Base-by-base conservation (phyloP, 2,329 filamentous ascomycete species). In the Botrytis pseudocinerea region DNA sequence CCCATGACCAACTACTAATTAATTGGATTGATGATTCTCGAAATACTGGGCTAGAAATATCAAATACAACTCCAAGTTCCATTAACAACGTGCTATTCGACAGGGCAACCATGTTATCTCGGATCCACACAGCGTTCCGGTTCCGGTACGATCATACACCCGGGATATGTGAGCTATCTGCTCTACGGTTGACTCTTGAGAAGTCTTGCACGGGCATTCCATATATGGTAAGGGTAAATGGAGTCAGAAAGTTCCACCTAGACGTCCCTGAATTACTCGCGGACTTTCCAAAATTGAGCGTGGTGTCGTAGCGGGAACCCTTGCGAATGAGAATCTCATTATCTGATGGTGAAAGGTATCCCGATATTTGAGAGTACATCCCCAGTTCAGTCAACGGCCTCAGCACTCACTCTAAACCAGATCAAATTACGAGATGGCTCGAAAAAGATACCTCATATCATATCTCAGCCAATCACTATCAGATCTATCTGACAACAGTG, bases 61-160 rank as follows among this genome's bases (percentile, higher is more conserved):
- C 38, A 32, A n/a, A 66, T 40, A 22, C 48, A 66, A 57, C 28
- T 51, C 28, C 61, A 32, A 66, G 69, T 38, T 51, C 62, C 42
- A 28, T 59, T 66, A 2, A 20, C 28, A 59, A 71, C 38, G 22
- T 66, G 28, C 61, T 28, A 59, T 66, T 66, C n/a, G 61, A 38
- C 70, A 66, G 61, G 61, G 70, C 40, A 44, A 40, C 46, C 48
- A 71, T 66, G 48, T 32, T 66, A 71, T 71, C 69, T 66, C 28
- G 28, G 28, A 59, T 66, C 61, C 35, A 65, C n/a, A 71, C 46
- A 66, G 32, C 35, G 46, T 66, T 71, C 60, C 69, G 60, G 60
- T 66, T 71, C 46, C 60, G 60, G 38, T 62, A 66, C 38, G 32
- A 57, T 71, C 60, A 57, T 71, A 63, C 57, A 62, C 22, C 32